Base-by-base conservation (phyloP, 192 early-diverging fungal species). In the Podila epicladia region DNA sequence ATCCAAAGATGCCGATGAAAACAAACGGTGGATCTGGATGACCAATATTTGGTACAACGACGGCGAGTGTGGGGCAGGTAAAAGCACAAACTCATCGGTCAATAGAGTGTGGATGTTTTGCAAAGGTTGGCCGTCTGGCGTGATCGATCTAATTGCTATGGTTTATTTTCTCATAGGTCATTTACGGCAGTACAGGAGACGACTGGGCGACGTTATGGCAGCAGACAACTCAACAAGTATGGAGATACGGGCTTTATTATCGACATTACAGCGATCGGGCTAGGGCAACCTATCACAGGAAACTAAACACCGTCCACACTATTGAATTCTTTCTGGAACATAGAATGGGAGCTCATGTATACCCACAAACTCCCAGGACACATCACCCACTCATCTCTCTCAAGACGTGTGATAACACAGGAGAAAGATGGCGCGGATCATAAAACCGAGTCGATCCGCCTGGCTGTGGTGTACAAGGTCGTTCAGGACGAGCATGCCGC, bases 331-430 rank as follows among this genome's bases (percentile, higher is more conserved):
- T 31, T 61, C 26, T 61, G 59, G 9, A 31, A 20, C 9, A 9
- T 45, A 80, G 77, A 50, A 3, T 80, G 77, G 77, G 77, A 80
- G 49, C 57, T 73, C 26, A 80, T 80, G 77, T 80, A 73, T 37
- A 64, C 65, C 5, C 77, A 80, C 57, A 63, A 51, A 8, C 68
- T 80, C 45, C 71, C 77, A 32, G 77, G 77, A 48, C 29, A 58
- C 6, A 80, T 80, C 62, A 72, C 66, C 15, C 77, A 80, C 33
- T 28, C 77, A 0, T 80, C 77, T 3, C 24, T 80, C 0, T 80
- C 77, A 20, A 80, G 64, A 55, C 65, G 67, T 0, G 17, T 69
- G 24, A n/a, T 73, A 8, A 60, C 64, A 37, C 58, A 64, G 29
- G n/a, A 50, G 1, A 26, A 17, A 19, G 61, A 58, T 17, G 8